Percentiles rank a stretch among this genome's conserved stretches.
phyloP scores from a whole-genome alignment of 192 early-diverging fungal species.

The Kappamyces sp. region DNA sequence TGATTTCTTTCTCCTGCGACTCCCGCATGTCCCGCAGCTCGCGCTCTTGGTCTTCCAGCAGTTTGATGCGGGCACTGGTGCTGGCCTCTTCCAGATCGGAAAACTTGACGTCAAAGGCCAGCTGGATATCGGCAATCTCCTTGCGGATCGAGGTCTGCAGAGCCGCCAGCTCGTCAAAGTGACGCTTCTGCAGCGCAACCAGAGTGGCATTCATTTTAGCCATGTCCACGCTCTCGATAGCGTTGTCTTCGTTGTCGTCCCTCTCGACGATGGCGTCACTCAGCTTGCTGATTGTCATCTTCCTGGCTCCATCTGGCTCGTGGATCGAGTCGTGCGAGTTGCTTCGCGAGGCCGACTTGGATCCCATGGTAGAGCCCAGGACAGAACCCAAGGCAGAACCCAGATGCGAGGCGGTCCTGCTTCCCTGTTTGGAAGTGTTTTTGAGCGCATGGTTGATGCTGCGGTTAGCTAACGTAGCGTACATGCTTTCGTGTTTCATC shows the following conservation, averaged over 20 bases:
- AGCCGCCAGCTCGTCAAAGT: background rate
- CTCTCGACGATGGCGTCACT: background rate
- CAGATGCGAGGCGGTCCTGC: background rate
- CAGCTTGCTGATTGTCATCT: background rate
- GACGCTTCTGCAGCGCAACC: background rate
- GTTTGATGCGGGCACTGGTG: constrained; percentile 8
- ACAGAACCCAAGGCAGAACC: constrained; percentile 9
- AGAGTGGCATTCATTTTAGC: background rate
- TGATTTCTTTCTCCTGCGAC: constrained; percentile 32
- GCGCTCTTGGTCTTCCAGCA: constrained; percentile 20
- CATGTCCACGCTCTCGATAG: constrained; percentile 11
- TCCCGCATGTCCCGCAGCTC: constrained; percentile 17
- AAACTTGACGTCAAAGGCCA: constrained; percentile 13
- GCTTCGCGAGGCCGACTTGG: background rate
- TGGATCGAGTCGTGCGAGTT: background rate
- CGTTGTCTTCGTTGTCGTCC: constrained; percentile 14
- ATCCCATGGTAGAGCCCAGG: constrained; percentile 1
- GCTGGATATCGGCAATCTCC: constrained; percentile 8
- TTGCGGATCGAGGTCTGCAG: background rate
- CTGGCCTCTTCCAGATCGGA: constrained; percentile 19
- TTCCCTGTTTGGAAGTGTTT: background rate
- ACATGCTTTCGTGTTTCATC: constrained; percentile 14
- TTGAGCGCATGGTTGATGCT: constrained; percentile 3
- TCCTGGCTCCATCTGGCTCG: background rate
- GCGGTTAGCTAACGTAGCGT: background rate